phyloP scores from a whole-genome alignment of 73 alveolate genomes.

The Paramecium octaurelia region DNA sequence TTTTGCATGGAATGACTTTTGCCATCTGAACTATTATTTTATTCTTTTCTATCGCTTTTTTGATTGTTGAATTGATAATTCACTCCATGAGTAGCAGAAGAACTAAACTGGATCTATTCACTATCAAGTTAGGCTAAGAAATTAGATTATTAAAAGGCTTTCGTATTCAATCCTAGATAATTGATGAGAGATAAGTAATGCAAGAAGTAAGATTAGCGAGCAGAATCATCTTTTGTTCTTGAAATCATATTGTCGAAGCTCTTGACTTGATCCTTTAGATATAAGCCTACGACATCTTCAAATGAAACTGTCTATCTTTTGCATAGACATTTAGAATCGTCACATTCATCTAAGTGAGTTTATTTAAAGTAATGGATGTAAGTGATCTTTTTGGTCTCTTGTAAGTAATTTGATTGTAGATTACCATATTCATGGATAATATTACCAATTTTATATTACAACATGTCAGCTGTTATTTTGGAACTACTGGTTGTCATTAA shows the following conservation, averaged over 20 bases:
- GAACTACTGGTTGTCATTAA: background rate
- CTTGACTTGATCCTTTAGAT: background rate
- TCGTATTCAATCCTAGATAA: background rate
- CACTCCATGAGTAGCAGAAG: background rate
- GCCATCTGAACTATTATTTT: background rate
- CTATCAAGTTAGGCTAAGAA: background rate
- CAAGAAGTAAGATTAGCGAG: background rate
- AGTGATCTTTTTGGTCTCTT: background rate
- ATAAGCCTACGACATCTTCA: background rate
- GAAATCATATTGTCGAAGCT: background rate
- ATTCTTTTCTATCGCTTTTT: background rate
- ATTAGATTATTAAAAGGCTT: conserved; percentile 1
- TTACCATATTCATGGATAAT: background rate
- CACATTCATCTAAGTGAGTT: background rate
- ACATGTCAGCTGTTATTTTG: background rate
- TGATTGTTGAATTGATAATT: background rate
- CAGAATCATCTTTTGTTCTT: background rate
- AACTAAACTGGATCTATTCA: background rate
- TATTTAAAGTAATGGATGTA: background rate
- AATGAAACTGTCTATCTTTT: background rate
- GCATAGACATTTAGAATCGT: background rate
- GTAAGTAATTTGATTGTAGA: background rate
- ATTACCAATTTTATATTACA: background rate
- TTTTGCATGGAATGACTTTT: background rate
- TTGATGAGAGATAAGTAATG: background rate